These are phyloP conservation scores for Tricholoma furcatifolium DNA, from an alignment of 768 basidiomycete species.

Conservation along the genomic window DNA sequence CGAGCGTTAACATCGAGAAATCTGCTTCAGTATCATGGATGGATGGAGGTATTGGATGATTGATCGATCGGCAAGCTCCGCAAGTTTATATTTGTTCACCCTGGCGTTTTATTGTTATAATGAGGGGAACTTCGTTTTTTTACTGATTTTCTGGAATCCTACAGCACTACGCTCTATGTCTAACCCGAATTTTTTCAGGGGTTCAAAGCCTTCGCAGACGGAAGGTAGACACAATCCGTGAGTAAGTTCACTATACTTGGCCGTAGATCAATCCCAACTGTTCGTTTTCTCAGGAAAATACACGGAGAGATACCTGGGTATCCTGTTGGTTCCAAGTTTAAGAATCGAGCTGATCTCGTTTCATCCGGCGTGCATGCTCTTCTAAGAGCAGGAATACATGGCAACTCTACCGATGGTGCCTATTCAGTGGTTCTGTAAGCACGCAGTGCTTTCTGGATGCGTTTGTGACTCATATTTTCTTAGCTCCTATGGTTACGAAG, in stretches of 20 bases:
- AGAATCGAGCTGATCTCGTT: conserved; percentile 17
- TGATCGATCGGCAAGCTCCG: too few relatives aligned
- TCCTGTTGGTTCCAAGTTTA: conserved; percentile 22
- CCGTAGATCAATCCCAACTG: not conserved
- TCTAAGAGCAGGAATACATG: conserved; percentile 37
- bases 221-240: conserved; percentile 5
- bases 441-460: not conserved
- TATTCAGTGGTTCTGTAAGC: conserved; percentile 38
- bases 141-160: too few relatives aligned
- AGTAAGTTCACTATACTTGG: not conserved
- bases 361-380: conserved; percentile 32
- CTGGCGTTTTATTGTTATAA: too few relatives aligned
- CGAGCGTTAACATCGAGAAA: too few relatives aligned
- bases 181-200: too few relatives aligned
- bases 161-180: too few relatives aligned
- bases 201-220: conserved; percentile 4
- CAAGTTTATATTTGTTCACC: too few relatives aligned
- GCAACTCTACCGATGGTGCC: conserved; percentile 26
- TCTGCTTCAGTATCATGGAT: too few relatives aligned
- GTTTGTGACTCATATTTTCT: not conserved
- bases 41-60: too few relatives aligned
- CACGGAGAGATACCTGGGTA: conserved; percentile 30
- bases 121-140: too few relatives aligned
- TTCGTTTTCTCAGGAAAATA: conserved; percentile 14
- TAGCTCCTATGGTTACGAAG: conserved; percentile 39